Evolutionary conservation across 164 flowering plant genomes (phyloP).

Genomic region (Vitis amurensis): DNA sequence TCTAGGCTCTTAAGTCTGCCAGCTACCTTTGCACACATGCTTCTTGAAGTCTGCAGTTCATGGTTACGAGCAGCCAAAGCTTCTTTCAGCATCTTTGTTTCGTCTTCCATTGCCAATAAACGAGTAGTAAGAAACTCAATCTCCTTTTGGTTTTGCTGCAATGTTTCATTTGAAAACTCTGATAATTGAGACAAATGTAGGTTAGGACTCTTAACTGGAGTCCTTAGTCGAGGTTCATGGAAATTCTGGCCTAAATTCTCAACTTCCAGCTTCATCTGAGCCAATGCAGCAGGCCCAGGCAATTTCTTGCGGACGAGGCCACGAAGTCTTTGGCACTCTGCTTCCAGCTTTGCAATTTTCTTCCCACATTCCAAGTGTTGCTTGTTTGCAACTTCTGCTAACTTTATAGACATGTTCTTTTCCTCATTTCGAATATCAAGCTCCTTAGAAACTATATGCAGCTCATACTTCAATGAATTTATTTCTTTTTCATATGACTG

Average conservation of each 20-base stretch:
- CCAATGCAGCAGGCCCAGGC: slow-evolving; percentile 10
- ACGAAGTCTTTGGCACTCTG: slow-evolving; percentile 17
- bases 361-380: slow-evolving; percentile 18
- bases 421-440: slow-evolving; percentile 14
- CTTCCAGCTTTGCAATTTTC: slow-evolving; percentile 23
- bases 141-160: slow-evolving; percentile 3
- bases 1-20: slow-evolving; percentile 2
- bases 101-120: slow-evolving; percentile 6
- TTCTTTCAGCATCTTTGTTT: slow-evolving; percentile 10
- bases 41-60: slow-evolving; percentile 4
- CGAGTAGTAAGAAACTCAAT: slow-evolving; percentile 6
- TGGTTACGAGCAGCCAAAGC: slow-evolving; percentile 6
- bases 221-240: not conserved
- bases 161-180: not conserved
- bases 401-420: slow-evolving; percentile 17
- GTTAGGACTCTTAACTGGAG: not conserved
- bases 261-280: slow-evolving; percentile 9
- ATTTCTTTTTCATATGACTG: slow-evolving; percentile 18
- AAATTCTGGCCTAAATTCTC: slow-evolving; percentile 3
- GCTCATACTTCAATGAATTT: slow-evolving; percentile 13
- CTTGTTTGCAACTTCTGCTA: slow-evolving; percentile 22
- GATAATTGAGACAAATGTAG: not conserved
- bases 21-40: slow-evolving; percentile 2
- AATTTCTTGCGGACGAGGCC: slow-evolving; percentile 15
- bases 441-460: slow-evolving; percentile 12